Percentiles rank a stretch among this genome's conserved stretches.
These are phyloP conservation scores for Saturnispora zaruensis DNA, from an alignment of 805 yeast genomes.

Conservation along the genomic window DNA sequence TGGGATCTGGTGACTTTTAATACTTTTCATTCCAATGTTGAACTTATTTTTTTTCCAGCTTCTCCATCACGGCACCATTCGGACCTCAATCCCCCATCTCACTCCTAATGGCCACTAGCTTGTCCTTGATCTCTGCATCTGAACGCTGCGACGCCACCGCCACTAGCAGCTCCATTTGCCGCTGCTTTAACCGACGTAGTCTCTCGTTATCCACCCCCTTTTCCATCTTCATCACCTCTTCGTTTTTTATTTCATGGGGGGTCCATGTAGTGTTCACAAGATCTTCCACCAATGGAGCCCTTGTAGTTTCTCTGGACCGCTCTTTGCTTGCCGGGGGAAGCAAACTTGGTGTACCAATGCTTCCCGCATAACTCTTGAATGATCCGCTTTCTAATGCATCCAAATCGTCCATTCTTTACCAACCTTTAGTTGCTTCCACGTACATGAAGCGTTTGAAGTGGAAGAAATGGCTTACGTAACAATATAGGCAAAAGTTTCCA, in stretches of 20 bases:
- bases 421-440: not conserved
- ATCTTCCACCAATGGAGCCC: not conserved
- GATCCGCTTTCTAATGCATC: conserved; percentile 8
- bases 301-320: not conserved
- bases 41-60: not conserved
- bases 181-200: not conserved
- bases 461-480: not conserved
- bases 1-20: not conserved
- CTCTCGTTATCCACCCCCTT: not conserved
- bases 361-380: not conserved
- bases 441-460: not conserved
- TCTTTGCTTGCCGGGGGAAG: not conserved
- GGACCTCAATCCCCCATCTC: conserved; percentile 4
- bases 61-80: not conserved
- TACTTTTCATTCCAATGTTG: not conserved
- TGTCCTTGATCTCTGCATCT: conserved; percentile 1
- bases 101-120: not conserved
- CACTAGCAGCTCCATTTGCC: conserved; percentile 5
- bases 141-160: conserved; percentile 4
- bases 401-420: not conserved
- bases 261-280: conserved; percentile 3
- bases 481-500: too few relatives aligned
- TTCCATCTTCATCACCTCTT: not conserved
- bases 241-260: not conserved
- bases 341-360: not conserved